Base-by-base conservation (phyloP, 148 eudicot species). In the Rhododendron kiyosumense region DNA sequence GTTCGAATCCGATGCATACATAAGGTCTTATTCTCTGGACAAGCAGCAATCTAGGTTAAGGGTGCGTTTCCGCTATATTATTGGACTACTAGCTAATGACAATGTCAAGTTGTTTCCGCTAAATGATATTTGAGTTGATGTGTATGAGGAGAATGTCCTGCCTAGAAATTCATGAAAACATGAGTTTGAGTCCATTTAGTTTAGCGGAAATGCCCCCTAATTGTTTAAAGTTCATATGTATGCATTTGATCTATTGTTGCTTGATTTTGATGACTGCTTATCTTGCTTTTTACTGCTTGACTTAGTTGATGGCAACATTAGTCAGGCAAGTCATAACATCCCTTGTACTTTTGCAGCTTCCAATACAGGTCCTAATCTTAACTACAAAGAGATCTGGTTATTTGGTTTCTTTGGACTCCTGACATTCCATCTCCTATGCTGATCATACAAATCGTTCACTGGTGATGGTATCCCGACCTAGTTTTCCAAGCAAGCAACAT, bases 321-420 rank as follows among this genome's bases (percentile, higher is more conserved):
- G 74, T 11, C 84, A 48, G 20, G 15, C 13, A 69, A 69, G 14
- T 59, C 36, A 12, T 69, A 57, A 85, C 57, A 34, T 63, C 17
- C 32, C 22, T 26, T 1, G 22, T 41, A 2, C 78, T 84, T 77
- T 81, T 85, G 88, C 89, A 89, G 89, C 86, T 84, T 81, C 67
- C 67, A 83, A 48, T 49, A 49, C 38, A 73, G 63, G 88, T 57
- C 49, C 43, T 54, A 46, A 46, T 73, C 76, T 78, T 67, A 67
- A 82, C 81, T 81, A n/a, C 34, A 26, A 67, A 67, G 34, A 26
- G 32, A 67, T 67, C 32, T 78, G 82, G 78, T 57, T 78, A 52
- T 57, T 86, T 38, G 28, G 34, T 61, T 11, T 86, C 28, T 69
- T 54, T n/a, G 88, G 79, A 74, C 83, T 89, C 49, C 20, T 84